Base-by-base conservation (phyloP, 352 stramenopile species). In the Lagenidium sp. region DNA sequence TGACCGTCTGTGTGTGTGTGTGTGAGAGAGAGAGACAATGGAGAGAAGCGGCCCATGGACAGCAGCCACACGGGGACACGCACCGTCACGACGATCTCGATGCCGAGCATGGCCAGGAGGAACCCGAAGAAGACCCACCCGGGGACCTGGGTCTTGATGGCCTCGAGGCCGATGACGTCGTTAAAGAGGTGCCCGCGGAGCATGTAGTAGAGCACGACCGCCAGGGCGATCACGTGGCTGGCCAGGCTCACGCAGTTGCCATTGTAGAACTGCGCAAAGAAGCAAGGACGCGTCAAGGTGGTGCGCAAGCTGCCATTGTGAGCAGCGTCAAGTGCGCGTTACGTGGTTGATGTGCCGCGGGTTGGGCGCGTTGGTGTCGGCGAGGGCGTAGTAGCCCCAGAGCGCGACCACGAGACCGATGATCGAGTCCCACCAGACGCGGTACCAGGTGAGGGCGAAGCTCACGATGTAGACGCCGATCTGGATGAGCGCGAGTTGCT, bases 381-480 rank as follows among this genome's bases (percentile, higher is more conserved):
- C 56, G 7, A 90, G 60, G 24, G 44, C 50, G 52, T 73, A 82
- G 49, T 81, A 85, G 22, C 74, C 78, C 20, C 58, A 65, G 13
- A 38, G 34, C 20, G 63, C 66, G 20, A 84, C 67, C 10, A 53
- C 18, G 3, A 90, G 26, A 4, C 64, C 68, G 32, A 87, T 71
- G 50, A 83, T 48, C 28, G 71, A 75, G 57, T 90, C 77, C 77
- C 77, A 90, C 73, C 71, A 90, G 26, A 90, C 72, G 31, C 63
- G 60, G 59, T 85, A 87, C 78, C 78, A 90, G 25, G 74, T 81
- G n/a, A 82, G 57, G 15, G 64, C 63, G 57, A 90, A 85, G 55
- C 73, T 82, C 41, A 72, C 41, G 28, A 66, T 16, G 57, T 71
- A 83, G 22, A 85, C 39, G 8, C 39, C 57, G 25, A 83, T 28